phyloP scores from a whole-genome alignment of 2,329 filamentous ascomycete species.

The Phialophora macrospora region DNA sequence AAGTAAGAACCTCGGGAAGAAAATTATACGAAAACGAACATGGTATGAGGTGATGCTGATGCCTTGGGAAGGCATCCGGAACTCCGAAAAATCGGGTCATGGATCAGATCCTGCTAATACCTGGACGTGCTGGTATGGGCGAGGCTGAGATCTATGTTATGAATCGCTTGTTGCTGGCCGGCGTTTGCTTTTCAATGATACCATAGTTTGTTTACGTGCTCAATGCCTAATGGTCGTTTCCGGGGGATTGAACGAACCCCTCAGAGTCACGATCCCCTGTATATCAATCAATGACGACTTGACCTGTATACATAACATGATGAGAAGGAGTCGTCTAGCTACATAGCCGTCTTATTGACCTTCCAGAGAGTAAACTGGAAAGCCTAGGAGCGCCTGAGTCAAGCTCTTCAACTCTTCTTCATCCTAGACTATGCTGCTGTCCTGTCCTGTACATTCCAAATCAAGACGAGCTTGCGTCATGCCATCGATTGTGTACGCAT shows the following conservation, averaged over 20 bases:
- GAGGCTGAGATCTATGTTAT: constrained; percentile 1
- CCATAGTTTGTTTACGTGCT: constrained; percentile 4
- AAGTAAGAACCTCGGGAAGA: neutral
- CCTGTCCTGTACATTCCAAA: too few relatives aligned
- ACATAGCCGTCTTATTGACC: too few relatives aligned
- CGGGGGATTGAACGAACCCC: neutral
- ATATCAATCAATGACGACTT: neutral
- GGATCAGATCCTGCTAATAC: neutral
- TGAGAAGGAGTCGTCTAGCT: neutral
- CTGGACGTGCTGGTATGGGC: neutral
- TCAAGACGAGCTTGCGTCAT: too few relatives aligned
- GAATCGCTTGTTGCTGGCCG: constrained; percentile 3
- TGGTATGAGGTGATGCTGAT: constrained; percentile 7
- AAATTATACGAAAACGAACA: neutral
- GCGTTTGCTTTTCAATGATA: constrained; percentile 7
- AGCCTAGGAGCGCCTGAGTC: too few relatives aligned
- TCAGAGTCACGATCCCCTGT: neutral
- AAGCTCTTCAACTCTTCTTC: too few relatives aligned
- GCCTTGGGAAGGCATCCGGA: neutral
- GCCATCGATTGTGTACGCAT: too few relatives aligned
- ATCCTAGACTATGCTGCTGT: too few relatives aligned
- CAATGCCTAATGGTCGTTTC: neutral
- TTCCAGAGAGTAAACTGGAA: too few relatives aligned
- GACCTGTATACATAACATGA: neutral
- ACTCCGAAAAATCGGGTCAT: neutral